Base-by-base conservation (phyloP, 164 flowering plant species). In the Liriodendron chinense region DNA sequence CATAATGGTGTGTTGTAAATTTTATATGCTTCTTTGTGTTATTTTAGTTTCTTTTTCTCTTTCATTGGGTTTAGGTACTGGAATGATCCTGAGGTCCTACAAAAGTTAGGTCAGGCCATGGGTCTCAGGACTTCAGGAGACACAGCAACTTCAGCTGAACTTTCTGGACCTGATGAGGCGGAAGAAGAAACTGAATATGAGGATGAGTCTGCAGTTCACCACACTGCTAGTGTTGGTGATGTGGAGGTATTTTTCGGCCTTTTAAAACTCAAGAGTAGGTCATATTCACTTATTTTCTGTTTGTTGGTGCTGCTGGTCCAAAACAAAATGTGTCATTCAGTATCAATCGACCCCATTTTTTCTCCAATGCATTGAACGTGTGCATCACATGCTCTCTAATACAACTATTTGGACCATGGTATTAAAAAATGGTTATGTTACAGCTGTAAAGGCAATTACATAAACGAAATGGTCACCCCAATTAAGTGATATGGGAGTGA, bases 71-170 rank as follows among this genome's bases (percentile, higher is more conserved):
- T 67, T 74, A 94, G 98, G 88, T 94, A 94, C 78, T 93, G 97
- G 98, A 94, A 94, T 86, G 98, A 94, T 78, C 89, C 90, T 77
- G 98, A 93, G 13, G 96, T 94, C 64, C 82, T 94, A 64, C 83
- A 84, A 72, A 94, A 92, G 82, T 75, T 94, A 77, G 98, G 98
- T 14, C 94, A 94, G 83, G 97, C 98, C 25, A 93, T 93, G 96
- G 98, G 98, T 69, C 84, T 91, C 73, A 88, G 92, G 16, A 88
- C 78, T 78, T 14, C 87, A n/a, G 93, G 87, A 28, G 97, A 92
- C 65, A 83, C 81, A 61, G 83, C 87, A 9, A 73, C 88, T 76
- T 83, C 92, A 74, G 81, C 90, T 80, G 93, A 82, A 24, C 76
- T 76, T 65, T 73, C 89, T 79, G 86, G 80, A 24, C 80, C 81